Base-by-base conservation (phyloP, 1,284 basidiomycete species). In the Pterulicium gracile region DNA sequence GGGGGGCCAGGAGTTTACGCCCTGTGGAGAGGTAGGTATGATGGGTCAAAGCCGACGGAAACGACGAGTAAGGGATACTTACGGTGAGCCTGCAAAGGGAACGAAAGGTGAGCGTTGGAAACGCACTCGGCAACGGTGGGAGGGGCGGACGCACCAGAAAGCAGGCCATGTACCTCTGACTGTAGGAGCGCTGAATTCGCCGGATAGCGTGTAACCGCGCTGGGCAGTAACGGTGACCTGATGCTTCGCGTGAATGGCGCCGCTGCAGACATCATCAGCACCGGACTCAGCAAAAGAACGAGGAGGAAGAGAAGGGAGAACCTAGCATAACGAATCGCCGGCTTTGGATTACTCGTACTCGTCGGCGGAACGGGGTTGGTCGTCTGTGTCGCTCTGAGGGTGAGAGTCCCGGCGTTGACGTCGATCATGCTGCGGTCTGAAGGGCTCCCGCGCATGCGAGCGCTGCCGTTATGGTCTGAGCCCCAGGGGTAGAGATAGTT, bases 401-500 rank as follows among this genome's bases (percentile, higher is more conserved):
- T 68, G 15, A 70, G 58, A 2, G 65, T 67, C 48, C 56, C 62
- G 3, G 62, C 63, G 14, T 57, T 61, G 20, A 66, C 56, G 23
- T 49, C 55, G 48, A 70, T 67, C 51, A 68, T 57, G 41, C 52
- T 61, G 49, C 68, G 66, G 46, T 65, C 61, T 4, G 57, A 57
- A 1, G 66, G 63, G 52, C 54, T 68, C 22, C 65, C 66, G 41
- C 59, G 58, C 68, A 69, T 69, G 10, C 68, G 61, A 21, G 63
- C 68, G 50, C 68, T 66, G 46, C 68, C 68, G 44, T 70, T 70
- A 53, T 70, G 68, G 42, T 69, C 68, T 24, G 65, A 64, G 3
- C 68, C 68, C 68, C 68, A 70, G 3, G 68, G 67, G 47, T 69
- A 70, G n/a, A 68, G 56, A 47, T 68, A 68, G 24, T 54, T 57